Evolutionary conservation across 1,284 basidiomycete species (phyloP).

Genomic region (Ustilago trichophora): DNA sequence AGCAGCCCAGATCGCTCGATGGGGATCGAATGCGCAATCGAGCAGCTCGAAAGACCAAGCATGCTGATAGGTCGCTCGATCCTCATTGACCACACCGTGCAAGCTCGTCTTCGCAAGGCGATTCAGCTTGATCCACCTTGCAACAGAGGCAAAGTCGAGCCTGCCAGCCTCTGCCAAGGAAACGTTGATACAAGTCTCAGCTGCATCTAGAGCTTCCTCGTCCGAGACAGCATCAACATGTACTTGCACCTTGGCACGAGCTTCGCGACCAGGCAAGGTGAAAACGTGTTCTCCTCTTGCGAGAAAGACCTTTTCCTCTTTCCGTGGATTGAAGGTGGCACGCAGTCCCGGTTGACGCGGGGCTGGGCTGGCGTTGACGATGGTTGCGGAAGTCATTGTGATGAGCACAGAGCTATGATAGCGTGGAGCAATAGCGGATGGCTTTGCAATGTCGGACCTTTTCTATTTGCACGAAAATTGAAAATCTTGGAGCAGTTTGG

Average conservation of each 20-base stretch:
- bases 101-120: slow-evolving; percentile 29
- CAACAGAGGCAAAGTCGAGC: too few relatives aligned
- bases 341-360: slow-evolving; percentile 16
- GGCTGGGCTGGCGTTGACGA: slow-evolving; percentile 6
- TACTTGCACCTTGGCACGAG: not conserved
- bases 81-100: slow-evolving; percentile 43
- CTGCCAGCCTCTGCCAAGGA: too few relatives aligned
- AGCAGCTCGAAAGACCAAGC: slow-evolving; percentile 27
- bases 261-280: slow-evolving; percentile 9
- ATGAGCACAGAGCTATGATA: too few relatives aligned
- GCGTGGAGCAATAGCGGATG: too few relatives aligned
- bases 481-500: too few relatives aligned
- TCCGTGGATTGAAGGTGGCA: slow-evolving; percentile 12
- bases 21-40: not conserved
- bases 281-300: slow-evolving; percentile 10
- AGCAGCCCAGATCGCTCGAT: slow-evolving; percentile 24
- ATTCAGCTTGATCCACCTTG: slow-evolving; percentile 13
- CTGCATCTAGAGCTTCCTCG: too few relatives aligned
- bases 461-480: too few relatives aligned
- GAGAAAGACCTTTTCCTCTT: slow-evolving; percentile 15
- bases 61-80: slow-evolving; percentile 21
- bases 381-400: too few relatives aligned
- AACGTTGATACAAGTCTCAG: too few relatives aligned
- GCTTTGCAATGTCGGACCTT: too few relatives aligned
- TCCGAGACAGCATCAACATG: slow-evolving; percentile 1